These are phyloP conservation scores for Fagus crenata DNA, from an alignment of 306 rosid species.

Conservation along the genomic window DNA sequence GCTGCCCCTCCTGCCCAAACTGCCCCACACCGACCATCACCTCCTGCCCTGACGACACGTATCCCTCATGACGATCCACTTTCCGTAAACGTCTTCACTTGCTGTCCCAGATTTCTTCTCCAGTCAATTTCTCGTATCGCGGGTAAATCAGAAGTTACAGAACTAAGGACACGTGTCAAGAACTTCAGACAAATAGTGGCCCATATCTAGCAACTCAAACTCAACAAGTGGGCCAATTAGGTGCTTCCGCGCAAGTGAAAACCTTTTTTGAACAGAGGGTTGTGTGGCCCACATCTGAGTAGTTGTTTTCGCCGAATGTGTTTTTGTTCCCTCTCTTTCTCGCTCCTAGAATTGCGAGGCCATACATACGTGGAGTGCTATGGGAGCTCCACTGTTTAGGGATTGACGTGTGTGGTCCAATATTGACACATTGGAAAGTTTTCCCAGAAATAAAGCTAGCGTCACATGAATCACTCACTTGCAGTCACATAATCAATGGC, in stretches of 20 bases:
- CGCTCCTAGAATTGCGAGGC: background rate
- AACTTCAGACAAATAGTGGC: background rate
- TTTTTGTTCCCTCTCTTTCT: background rate
- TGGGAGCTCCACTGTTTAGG: background rate
- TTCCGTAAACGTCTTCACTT: background rate
- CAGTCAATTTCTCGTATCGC: constrained; percentile 32
- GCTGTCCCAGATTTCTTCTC: background rate
- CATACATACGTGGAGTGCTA: constrained; percentile 3
- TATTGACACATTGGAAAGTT: constrained; percentile 3
- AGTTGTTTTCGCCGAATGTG: background rate
- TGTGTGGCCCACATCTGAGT: background rate
- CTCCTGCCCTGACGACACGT: constrained; percentile 21
- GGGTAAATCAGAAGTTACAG: background rate
- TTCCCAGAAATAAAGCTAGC: constrained; percentile 8
- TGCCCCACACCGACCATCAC: constrained; percentile 32
- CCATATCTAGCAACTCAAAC: background rate
- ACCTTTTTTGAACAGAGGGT: background rate
- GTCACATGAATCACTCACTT: constrained; percentile 8
- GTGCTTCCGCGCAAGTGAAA: background rate
- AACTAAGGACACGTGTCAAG: constrained; percentile 24
- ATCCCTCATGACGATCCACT: constrained; percentile 6
- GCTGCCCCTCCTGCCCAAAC: constrained; percentile 33
- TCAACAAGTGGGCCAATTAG: constrained; percentile 20
- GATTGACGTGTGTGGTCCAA: background rate
- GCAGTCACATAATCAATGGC: background rate